Base-by-base conservation (phyloP, 2,329 filamentous ascomycete species). In the Tricladium varicosporioides region DNA sequence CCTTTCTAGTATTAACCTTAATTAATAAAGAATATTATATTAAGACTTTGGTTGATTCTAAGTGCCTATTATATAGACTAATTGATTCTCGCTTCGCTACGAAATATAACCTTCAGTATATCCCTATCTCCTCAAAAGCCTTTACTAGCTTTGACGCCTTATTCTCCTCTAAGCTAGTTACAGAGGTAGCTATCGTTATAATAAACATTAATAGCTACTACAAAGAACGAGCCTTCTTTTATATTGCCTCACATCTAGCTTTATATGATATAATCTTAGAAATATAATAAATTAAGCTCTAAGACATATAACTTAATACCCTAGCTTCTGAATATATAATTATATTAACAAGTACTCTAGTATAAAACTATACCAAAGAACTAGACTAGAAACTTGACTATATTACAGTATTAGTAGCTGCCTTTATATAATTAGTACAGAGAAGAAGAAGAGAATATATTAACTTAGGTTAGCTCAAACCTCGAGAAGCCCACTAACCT, bases 191-290 rank as follows among this genome's bases (percentile, higher is more conserved):
- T 33, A 40, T 36, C 2, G 15, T 53, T 8, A 27, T 7, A 33
- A 18, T 46, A 1, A 13, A 57, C 50, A 53, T 57, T 50, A 31
- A 57, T 50, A 31, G 51, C 14, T 47, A 50, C 32, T 9, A n/a
- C 1, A 14, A 53, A 33, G 31, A 50, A 5, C 19, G 32, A 36
- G 32, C 31, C 1, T 57, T 50, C 36, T 50, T 57, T 31, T 57
- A 57, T 54, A 50, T 57, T 10, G 49, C 22, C 2, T 31, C 32
- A 13, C 14, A 32, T 10, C 46, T 57, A 14, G 32, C 19, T 15
- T 42, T 13, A 9, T 57, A 57, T 16, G 22, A 57, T 18, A 31
- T 57, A 45, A 53, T 57, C 22, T 33, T 57, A 9, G 36, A 50
- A 31, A 2, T 57, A 16, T 11, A 19, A 19, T 49, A 36, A 18